Evolutionary conservation across 1,139 yeast genomes (phyloP), one percentile per base, ranked within the genome.

Genomic region (Candida albicans): DNA sequence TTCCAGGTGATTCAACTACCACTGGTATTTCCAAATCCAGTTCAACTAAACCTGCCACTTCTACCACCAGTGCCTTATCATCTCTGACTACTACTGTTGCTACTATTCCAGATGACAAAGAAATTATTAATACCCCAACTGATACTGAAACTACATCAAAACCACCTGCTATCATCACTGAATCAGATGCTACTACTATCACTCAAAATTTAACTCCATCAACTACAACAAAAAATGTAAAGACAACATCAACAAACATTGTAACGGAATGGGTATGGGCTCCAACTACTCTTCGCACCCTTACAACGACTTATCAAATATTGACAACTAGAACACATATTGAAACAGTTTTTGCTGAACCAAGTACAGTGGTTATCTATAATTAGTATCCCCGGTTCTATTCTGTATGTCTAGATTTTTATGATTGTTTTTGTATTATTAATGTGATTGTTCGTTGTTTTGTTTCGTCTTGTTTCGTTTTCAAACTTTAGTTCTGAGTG

Each of bases 221-320:
- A 25, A 38, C 34, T 22, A 10, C 39, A 14, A 36, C 34, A 10
- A 22, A 34, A 8, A 4, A 33, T n/a, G 31, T 41, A 9, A 30
- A 30, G 15, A 26, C 41, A 12, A 35, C 44, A 8, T 10, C 35
- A n/a, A 27, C 39, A 24, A 44, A 40, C 8, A 33, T 42, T 9
- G 43, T 39, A 31, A 48, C 51, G 10, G 32, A 38, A 18, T 40
- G 33, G 31, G 47, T 43, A 4, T 47, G 43, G 41, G 47, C 47
- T 8, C 48, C 51, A 33, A 42, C 54, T 9, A 47, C 52, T 15
- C 30, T 49, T 9, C 38, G 41, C 15, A 43, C 53, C n/a, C 25
- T 43, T 3, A 42, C 54, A 3, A 49, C 53, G n/a, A 35, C 28
- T 30, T 49, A 49, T 22, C 39, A 39, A 15, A 27, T 47, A 15